Conservation (phyloP, 192 early-diverging fungal genomes). For the Entomortierella chlamydospora region DNA sequence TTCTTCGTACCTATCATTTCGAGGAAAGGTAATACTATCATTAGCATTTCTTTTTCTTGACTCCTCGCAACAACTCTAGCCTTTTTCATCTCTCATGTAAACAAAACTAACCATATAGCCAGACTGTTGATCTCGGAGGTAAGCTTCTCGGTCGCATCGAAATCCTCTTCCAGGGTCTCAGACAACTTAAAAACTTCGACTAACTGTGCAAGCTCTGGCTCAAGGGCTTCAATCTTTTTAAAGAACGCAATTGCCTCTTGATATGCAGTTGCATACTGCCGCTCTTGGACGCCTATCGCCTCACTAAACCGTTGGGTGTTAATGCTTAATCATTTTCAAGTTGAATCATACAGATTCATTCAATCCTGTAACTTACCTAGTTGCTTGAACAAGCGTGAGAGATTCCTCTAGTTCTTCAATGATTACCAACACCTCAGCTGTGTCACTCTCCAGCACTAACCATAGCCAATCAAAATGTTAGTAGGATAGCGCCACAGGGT, state of each 20-base stretch:
- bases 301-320: conserved; percentile 13
- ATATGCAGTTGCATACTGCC: conserved; percentile 37
- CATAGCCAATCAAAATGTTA: background rate
- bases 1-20: conserved; percentile 47
- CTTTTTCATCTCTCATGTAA: background rate
- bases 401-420: conserved; percentile 51
- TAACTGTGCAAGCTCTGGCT: conserved; percentile 25
- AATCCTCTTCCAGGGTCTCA: conserved; percentile 22
- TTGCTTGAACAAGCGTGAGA: conserved; percentile 40
- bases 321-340: no score
- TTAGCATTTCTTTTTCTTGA: no score
- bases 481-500: no score
- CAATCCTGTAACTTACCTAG: conserved; percentile 11
- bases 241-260: conserved; percentile 27
- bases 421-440: conserved; percentile 22
- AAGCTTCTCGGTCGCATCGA: conserved; percentile 39
- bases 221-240: conserved; percentile 22
- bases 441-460: conserved; percentile 45
- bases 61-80: no score
- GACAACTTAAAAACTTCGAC: conserved; percentile 6
- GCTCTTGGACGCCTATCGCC: conserved; percentile 39
- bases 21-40: background rate
- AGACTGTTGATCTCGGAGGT: conserved; percentile 38
- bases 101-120: conserved; percentile 37
- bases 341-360: no score